Base-by-base conservation (phyloP, 768 basidiomycete genomes). In the Kwoniella sp. region DNA sequence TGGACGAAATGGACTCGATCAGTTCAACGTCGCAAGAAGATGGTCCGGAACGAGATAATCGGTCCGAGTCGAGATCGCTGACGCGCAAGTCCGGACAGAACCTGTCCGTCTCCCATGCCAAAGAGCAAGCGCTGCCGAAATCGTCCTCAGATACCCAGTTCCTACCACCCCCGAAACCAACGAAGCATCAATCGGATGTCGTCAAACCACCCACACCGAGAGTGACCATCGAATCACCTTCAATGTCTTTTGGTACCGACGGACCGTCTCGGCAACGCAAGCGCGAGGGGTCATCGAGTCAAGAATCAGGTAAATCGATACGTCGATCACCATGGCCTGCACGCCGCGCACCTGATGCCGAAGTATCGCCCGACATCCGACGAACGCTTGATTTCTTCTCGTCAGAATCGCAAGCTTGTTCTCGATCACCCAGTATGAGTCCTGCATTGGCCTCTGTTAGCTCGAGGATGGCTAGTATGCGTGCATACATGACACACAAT, bases 391-490 rank as follows among this genome's bases (percentile, higher is more conserved):
- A 65, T 21, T 68, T 64, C 55, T 54, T 48, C 57, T 68, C 67
- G 13, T 44, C 27, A 19, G 33, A 25, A 9, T 65, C 67, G 10
- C 44, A 51, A 10, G 33, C 50, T 21, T 4, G 26, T 7, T 55
- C 60, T 21, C 25, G 36, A 15, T 64, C 62, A 30, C 55, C 55
- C 17, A 67, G 57, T 36, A 33, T 55, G 21, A 58, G 60, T 21
- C 68, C 73, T 9, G 69, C 65, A 7, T 69, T 69, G 50, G 63
- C 69, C n/a, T 65, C 72, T 5, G 22, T 74, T 15, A 52, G 64
- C 6, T 62, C 67, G 1, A 50, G 65, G 2, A 75, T 75, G 71
- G 68, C 67, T 13, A 65, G 55, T 30, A 71, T 75, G 67, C 63
- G 73, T 12, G 53, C 60, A 15, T 70, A 68, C 44, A 60, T 74